phyloP scores from a whole-genome alignment of 2,329 filamentous ascomycete species.

The Drechslera avenae region DNA sequence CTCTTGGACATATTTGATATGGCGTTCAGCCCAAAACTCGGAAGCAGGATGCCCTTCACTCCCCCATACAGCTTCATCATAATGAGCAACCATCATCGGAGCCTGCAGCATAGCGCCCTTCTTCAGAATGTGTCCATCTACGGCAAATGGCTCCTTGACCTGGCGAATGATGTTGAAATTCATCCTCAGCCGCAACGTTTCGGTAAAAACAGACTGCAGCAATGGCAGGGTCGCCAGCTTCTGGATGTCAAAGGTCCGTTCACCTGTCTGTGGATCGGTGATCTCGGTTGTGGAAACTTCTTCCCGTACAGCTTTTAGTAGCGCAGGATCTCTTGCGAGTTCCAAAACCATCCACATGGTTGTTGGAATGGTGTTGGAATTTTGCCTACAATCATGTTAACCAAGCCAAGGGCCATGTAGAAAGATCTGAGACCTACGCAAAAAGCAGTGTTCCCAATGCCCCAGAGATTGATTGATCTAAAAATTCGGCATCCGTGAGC shows the following conservation, averaged over 20 bases:
- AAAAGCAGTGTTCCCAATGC: not conserved
- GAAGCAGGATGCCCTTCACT: not conserved
- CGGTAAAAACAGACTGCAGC: not conserved
- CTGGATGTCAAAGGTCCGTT: not conserved
- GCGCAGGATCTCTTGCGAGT: not conserved
- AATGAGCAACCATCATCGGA: not conserved
- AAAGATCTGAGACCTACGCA: too few relatives aligned
- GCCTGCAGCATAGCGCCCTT: not conserved
- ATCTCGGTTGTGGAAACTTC: not conserved
- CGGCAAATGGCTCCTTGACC: not conserved
- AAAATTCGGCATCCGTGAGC: not conserved
- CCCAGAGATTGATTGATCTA: not conserved
- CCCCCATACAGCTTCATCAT: not conserved
- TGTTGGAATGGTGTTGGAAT: not conserved
- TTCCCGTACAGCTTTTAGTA: not conserved
- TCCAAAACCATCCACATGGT: not conserved
- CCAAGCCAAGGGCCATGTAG: too few relatives aligned
- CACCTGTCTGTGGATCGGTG: not conserved
- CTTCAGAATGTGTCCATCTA: not conserved
- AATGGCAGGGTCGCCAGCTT: not conserved
- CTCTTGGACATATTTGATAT: not conserved
- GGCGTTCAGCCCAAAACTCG: not conserved
- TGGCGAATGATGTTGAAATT: not conserved
- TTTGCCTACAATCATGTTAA: not conserved
- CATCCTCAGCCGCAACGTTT: not conserved